These are phyloP conservation scores for Populus deltoides DNA, from an alignment of 345 rosid genomes.

Conservation along the genomic window DNA sequence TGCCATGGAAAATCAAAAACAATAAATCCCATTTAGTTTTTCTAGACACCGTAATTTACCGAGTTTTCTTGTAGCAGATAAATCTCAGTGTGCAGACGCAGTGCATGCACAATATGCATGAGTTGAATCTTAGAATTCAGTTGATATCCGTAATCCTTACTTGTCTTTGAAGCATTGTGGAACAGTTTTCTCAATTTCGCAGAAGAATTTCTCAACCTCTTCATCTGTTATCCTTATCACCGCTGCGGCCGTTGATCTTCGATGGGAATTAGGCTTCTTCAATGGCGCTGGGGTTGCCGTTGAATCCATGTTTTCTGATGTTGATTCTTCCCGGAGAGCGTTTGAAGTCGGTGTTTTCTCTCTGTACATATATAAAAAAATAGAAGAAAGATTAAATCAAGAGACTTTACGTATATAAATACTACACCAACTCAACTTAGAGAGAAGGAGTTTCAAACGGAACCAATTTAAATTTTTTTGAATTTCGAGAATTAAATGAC, in stretches of 20 bases:
- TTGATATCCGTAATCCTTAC: slow-evolving; percentile 31
- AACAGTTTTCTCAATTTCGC: slow-evolving; percentile 46
- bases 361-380: slow-evolving; percentile 10
- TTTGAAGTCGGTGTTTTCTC: slow-evolving; percentile 44
- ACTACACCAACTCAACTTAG: neutral
- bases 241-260: slow-evolving; percentile 29
- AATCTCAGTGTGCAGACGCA: neutral
- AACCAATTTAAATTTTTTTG: slow-evolving; percentile 14
- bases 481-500: slow-evolving; percentile 30
- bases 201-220: slow-evolving; percentile 73
- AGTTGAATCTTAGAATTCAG: neutral
- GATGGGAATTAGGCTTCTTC: slow-evolving; percentile 37
- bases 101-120: neutral
- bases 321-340: slow-evolving; percentile 25
- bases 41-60: neutral
- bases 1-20: neutral
- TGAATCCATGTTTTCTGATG: slow-evolving; percentile 38
- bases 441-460: slow-evolving; percentile 8
- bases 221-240: slow-evolving; percentile 44
- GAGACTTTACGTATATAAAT: neutral
- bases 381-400: neutral
- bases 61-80: neutral
- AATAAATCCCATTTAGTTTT: neutral
- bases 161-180: slow-evolving; percentile 46
- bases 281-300: slow-evolving; percentile 13